Percentiles rank a stretch among this genome's conserved stretches.
These are phyloP conservation scores for Microdochium trichocladiopsis DNA, from an alignment of 2,329 filamentous ascomycete genomes.

Conservation along the genomic window DNA sequence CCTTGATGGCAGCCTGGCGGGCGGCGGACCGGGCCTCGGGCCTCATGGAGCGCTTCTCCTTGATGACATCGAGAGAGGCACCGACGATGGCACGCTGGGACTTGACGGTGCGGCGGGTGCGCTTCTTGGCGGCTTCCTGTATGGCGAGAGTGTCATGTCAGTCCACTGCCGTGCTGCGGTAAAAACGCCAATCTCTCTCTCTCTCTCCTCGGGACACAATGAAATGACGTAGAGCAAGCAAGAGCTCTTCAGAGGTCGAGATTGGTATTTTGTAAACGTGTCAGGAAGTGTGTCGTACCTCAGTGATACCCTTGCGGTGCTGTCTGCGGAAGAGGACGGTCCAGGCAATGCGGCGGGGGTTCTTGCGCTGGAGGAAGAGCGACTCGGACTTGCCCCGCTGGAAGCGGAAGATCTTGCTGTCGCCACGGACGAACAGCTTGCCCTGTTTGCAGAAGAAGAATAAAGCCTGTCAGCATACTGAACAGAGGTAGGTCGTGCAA, in stretches of 20 bases:
- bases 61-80: conserved; percentile 99
- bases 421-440: conserved; percentile 98
- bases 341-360: conserved; percentile 99
- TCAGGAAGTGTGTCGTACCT: conserved; percentile 59
- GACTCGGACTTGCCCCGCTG: conserved; percentile 99
- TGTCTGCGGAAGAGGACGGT: conserved; percentile 96
- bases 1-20: conserved; percentile 85
- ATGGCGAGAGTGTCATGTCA: conserved; percentile 19
- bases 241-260: neutral
- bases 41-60: conserved; percentile 92
- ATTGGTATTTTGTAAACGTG: neutral
- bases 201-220: too few relatives aligned
- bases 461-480: conserved; percentile 16
- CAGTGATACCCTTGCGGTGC: conserved; percentile 99
- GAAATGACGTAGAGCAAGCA: neutral
- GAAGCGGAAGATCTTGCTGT: conserved; percentile 99
- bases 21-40: conserved; percentile 93
- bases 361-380: conserved; percentile 99
- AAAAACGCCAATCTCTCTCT: too few relatives aligned
- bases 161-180: neutral
- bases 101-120: conserved; percentile 96
- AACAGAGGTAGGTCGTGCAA: conserved; percentile 6
- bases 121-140: conserved; percentile 99
- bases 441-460: conserved; percentile 52
- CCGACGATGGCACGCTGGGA: conserved; percentile 97